Evolutionary conservation across 2,329 filamentous ascomycete genomes (phyloP).

Genomic region (Aureobasidium sp.): DNA sequence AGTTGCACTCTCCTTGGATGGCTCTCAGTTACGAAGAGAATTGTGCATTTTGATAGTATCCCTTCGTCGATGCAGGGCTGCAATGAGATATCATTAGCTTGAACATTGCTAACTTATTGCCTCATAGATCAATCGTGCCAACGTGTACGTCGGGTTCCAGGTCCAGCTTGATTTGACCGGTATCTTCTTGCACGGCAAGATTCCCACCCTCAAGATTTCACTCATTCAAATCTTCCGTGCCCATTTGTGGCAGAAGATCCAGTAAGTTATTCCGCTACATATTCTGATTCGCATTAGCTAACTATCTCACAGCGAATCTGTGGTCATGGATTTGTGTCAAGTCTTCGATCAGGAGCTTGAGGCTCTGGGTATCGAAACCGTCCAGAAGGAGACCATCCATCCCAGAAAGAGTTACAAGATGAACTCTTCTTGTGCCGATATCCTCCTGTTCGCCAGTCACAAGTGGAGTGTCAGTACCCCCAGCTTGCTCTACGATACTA

Average conservation of each 20-base stretch:
- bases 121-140: slow-evolving; percentile 69
- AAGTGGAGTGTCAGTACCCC: slow-evolving; percentile 98
- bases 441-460: slow-evolving; percentile 91
- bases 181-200: slow-evolving; percentile 98
- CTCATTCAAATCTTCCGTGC: slow-evolving; percentile 99
- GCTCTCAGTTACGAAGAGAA: too few species aligned
- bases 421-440: slow-evolving; percentile 98
- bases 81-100: background rate
- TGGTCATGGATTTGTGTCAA: slow-evolving; percentile 98
- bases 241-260: slow-evolving; percentile 99
- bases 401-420: slow-evolving; percentile 99
- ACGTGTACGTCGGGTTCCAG: slow-evolving; percentile 99
- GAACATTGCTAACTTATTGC: background rate
- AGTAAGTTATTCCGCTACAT: slow-evolving; percentile 29
- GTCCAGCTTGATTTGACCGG: slow-evolving; percentile 96
- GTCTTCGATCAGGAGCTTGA: slow-evolving; percentile 97
- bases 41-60: background rate
- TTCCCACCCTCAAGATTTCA: slow-evolving; percentile 94
- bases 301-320: slow-evolving; percentile 55
- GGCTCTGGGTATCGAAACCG: slow-evolving; percentile 89
- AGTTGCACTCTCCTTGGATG: fast-evolving
- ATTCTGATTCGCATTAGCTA: background rate
- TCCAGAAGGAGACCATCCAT: slow-evolving; percentile 98
- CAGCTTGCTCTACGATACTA: slow-evolving; percentile 89
- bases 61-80: too few species aligned